Base-by-base conservation (phyloP, 2,329 filamentous ascomycete genomes). In the Aspergillus sojae region DNA sequence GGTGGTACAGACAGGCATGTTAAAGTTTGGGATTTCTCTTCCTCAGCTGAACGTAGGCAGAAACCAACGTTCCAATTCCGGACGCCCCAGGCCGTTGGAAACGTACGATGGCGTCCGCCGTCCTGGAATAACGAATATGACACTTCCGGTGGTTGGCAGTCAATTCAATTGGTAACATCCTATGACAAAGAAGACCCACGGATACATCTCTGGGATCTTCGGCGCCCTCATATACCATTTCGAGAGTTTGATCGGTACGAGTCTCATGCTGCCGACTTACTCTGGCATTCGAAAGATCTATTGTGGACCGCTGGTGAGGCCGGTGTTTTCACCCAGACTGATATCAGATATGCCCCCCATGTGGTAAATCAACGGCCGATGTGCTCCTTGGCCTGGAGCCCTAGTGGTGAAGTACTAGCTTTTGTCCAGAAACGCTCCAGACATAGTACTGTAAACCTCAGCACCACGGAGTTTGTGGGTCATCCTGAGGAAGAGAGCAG, bases 191-290 rank as follows among this genome's bases (percentile, higher is more conserved):
- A 87, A 65, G 85, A 89, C 71, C 82, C 87, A 0, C 79, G 84
- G 39, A 79, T 89, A 59, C 88, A 89, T 69, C 76, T 89, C 4
- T 90, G 88, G 88, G 88, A 90, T 73, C 83, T 89, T 66, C 84
- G 86, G 43, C 81, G 88, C 39, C 86, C 87, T 6, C 80, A 84
- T 68, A 76, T 89, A n/a, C 88, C 88, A 0, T 88, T 86, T 69
- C 82, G 85, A 48, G 87, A 89, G 70, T 82, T 89, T 65, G 81
- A 84, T 70, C 83, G 82, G 61, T 86, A 87, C 69, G 78, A 81
- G 55, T 82, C 80, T 5, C 81, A 84, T 19, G 82, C 86, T 23
- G 83, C 85, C 28, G 88, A 89, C 68, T 77, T 90, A 73, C 79
- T 89, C 19, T 90, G 82, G 88, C 86, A 86, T 69, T 88, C 86